A percentile compares a stretch with the other conserved stretches of the same genome.
phyloP scores from a whole-genome alignment of 2,329 filamentous ascomycete genomes.

The Geosmithia morbida region DNA sequence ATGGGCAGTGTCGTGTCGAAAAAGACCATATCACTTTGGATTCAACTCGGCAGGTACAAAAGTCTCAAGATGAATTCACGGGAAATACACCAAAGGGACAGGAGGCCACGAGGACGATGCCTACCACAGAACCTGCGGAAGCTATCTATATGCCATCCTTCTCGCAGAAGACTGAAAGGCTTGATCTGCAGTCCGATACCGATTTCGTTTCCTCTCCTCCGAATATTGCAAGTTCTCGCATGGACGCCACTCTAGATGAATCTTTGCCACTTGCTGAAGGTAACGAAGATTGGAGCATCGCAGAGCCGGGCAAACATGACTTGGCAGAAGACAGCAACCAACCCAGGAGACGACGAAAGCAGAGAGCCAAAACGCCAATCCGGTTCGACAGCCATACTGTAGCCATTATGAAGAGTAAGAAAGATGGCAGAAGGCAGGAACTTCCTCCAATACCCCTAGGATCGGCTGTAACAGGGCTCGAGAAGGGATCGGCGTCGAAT shows the following conservation, averaged over 20 bases:
- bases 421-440: background rate
- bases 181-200: conserved; percentile 1
- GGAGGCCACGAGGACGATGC: too few relatives aligned
- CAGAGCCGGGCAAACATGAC: background rate
- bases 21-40: too few relatives aligned
- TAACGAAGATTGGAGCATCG: background rate
- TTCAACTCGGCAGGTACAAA: too few relatives aligned
- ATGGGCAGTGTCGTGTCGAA: background rate
- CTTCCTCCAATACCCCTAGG: too few relatives aligned
- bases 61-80: too few relatives aligned
- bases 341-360: conserved; percentile 11
- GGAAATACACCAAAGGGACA: too few relatives aligned
- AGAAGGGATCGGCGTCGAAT: too few relatives aligned
- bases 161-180: background rate
- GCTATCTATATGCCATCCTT: background rate
- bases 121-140: too few relatives aligned
- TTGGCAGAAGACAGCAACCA: background rate
- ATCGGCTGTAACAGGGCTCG: too few relatives aligned
- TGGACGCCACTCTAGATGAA: background rate
- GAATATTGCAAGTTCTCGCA: background rate
- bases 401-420: conserved; percentile 1
- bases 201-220: background rate
- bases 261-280: background rate
- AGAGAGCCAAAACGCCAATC: conserved; percentile 17
- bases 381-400: conserved; percentile 16